Percentiles rank a stretch among this genome's conserved stretches.
These are phyloP conservation scores for Paralagenidium karlingii DNA, from an alignment of 352 stramenopile genomes.

Conservation along the genomic window DNA sequence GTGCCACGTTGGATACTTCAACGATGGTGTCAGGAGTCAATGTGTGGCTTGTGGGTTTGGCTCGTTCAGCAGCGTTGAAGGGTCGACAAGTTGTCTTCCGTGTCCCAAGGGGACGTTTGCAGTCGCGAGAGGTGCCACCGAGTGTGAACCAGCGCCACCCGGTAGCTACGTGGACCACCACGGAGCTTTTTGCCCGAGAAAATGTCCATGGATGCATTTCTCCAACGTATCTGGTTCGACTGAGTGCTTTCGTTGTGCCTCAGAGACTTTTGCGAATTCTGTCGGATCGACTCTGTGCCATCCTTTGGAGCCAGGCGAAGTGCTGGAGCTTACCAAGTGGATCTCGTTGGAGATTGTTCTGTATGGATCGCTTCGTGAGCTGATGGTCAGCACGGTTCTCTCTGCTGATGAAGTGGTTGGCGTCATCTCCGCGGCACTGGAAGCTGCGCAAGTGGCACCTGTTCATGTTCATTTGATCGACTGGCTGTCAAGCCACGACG, in stretches of 20 bases:
- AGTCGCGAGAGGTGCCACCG: slow-evolving; percentile 6
- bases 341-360: slow-evolving; percentile 1
- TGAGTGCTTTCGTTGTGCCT: slow-evolving; percentile 15
- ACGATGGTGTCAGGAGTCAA: slow-evolving; percentile 13
- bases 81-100: slow-evolving; percentile 8
- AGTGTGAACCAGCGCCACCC: slow-evolving; percentile 13
- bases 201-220: slow-evolving; percentile 16
- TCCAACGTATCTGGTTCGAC: slow-evolving; percentile 7
- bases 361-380: neutral
- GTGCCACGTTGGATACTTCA: slow-evolving; percentile 22
- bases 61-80: neutral
- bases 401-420: slow-evolving; percentile 1
- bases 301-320: slow-evolving; percentile 15
- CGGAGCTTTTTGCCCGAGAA: slow-evolving; percentile 12
- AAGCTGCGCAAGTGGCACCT: slow-evolving; percentile 1
- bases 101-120: slow-evolving; percentile 25
- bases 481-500: slow-evolving; percentile 1
- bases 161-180: slow-evolving; percentile 19
- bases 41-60: no score
- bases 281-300: slow-evolving; percentile 13
- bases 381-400: neutral
- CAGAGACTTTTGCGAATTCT: slow-evolving; percentile 16
- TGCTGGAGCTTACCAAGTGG: slow-evolving; percentile 21
- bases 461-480: slow-evolving; percentile 6
- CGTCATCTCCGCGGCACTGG: slow-evolving; percentile 2